These are phyloP conservation scores for Tylopilus sp. DNA, from an alignment of 768 basidiomycete genomes.

Conservation along the genomic window DNA sequence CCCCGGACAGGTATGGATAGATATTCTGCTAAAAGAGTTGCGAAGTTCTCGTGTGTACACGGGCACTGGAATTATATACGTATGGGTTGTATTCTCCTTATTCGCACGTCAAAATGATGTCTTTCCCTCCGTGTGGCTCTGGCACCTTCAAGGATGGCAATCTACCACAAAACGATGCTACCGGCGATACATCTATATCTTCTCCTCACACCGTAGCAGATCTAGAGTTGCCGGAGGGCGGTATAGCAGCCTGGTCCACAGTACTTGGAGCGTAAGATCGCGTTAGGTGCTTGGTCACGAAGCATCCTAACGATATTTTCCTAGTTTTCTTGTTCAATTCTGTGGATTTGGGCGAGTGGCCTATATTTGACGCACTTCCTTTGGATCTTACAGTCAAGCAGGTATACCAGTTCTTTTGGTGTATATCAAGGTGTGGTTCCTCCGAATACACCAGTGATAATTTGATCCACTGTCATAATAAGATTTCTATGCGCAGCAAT, in stretches of 20 bases:
- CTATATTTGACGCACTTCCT: fast-evolving
- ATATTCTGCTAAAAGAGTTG: no score
- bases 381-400: neutral
- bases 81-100: neutral
- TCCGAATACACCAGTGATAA: neutral
- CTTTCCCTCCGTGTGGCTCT: neutral
- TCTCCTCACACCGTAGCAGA: neutral
- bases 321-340: constrained; percentile 27
- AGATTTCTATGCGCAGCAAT: constrained; percentile 23
- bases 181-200: neutral
- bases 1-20: neutral
- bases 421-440: constrained; percentile 25
- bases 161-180: neutral
- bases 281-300: neutral
- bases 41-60: neutral
- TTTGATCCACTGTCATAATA: neutral
- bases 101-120: constrained; percentile 1
- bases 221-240: constrained; percentile 12
- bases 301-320: neutral
- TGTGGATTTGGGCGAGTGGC: constrained; percentile 24
- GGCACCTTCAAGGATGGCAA: neutral
- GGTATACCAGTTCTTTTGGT: constrained; percentile 23
- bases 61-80: neutral
- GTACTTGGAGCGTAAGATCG: constrained; percentile 23
- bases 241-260: constrained; percentile 25